These are phyloP conservation scores for Fusarium penzigii DNA, from an alignment of 2,329 filamentous ascomycete genomes.

Conservation along the genomic window DNA sequence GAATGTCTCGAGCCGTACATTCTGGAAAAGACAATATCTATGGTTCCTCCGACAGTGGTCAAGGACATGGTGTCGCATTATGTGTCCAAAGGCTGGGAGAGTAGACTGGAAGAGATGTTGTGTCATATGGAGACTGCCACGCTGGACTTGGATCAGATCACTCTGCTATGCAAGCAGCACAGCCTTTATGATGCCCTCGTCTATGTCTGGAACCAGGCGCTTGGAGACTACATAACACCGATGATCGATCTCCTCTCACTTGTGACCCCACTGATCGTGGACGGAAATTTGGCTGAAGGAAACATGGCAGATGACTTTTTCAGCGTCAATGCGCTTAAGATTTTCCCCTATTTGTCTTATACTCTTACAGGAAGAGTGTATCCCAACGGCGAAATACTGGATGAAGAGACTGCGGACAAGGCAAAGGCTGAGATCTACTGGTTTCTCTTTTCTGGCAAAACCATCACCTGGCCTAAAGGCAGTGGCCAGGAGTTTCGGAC, in stretches of 20 bases:
- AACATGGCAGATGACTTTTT: conserved; percentile 62
- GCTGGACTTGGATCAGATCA: conserved; percentile 92
- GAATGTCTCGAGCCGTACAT: conserved; percentile 89
- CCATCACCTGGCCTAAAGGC: conserved; percentile 71
- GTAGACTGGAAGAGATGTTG: conserved; percentile 86
- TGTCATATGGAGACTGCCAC: conserved; percentile 89
- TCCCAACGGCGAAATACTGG: conserved; percentile 76
- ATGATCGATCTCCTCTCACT: conserved; percentile 79
- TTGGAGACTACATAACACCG: conserved; percentile 88
- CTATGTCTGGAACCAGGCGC: conserved; percentile 93
- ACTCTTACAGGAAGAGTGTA: conserved; percentile 88
- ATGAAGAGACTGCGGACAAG: conserved; percentile 68
- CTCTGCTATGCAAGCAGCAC: conserved; percentile 85
- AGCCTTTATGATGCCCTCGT: conserved; percentile 92
- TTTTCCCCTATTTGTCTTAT: conserved; percentile 94
- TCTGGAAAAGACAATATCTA: conserved; percentile 71
- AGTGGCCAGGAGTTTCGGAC: conserved; percentile 63
- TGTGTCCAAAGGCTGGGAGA: conserved; percentile 72
- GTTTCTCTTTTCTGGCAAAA: conserved; percentile 87
- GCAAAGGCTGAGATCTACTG: conserved; percentile 91
- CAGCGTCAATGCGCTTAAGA: conserved; percentile 76
- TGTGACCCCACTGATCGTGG: conserved; percentile 59
- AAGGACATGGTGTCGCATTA: conserved; percentile 86
- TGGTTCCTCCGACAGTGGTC: conserved; percentile 78
- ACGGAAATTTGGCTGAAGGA: conserved; percentile 53